Evolutionary conservation across 208 protist species (phyloP).

Genomic region (Wallacemonas sp.): DNA sequence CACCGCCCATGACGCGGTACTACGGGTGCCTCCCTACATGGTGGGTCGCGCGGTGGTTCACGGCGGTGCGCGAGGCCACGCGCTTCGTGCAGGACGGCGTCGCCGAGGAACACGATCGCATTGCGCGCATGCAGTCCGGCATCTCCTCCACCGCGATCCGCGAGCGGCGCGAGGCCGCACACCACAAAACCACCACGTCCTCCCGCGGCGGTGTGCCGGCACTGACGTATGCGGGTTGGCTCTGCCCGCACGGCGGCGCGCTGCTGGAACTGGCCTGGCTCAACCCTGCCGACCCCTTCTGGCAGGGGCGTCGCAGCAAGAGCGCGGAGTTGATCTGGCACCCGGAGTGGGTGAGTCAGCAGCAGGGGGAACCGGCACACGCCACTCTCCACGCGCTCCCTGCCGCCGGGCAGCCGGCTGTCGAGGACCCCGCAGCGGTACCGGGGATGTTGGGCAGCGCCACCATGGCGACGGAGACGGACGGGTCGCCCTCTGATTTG

Average conservation of each 20-base stretch:
- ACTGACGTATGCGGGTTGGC: conserved; percentile 31
- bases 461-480: neutral
- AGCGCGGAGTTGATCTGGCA: conserved; percentile 42
- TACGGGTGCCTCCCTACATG: conserved; percentile 78
- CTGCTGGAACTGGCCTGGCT: conserved; percentile 54
- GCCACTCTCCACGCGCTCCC: too few species aligned
- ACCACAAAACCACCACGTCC: neutral
- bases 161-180: neutral
- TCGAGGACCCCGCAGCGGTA: conserved; percentile 15
- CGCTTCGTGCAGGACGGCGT: conserved; percentile 1
- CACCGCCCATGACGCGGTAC: conserved; percentile 12
- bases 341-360: conserved; percentile 9
- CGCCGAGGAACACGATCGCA: conserved; percentile 10
- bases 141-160: conserved; percentile 3
- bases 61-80: conserved; percentile 28
- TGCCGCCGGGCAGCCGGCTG: too few species aligned
- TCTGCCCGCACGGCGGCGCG: conserved; percentile 55
- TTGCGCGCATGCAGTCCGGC: conserved; percentile 7
- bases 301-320: conserved; percentile 50
- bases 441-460: neutral
- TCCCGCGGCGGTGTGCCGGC: conserved; percentile 15
- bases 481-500: neutral
- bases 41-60: conserved; percentile 78
- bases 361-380: conserved; percentile 1
- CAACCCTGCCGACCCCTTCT: conserved; percentile 72